These are phyloP conservation scores for Potentilla sterilis DNA, from an alignment of 306 rosid genomes.

Conservation along the genomic window DNA sequence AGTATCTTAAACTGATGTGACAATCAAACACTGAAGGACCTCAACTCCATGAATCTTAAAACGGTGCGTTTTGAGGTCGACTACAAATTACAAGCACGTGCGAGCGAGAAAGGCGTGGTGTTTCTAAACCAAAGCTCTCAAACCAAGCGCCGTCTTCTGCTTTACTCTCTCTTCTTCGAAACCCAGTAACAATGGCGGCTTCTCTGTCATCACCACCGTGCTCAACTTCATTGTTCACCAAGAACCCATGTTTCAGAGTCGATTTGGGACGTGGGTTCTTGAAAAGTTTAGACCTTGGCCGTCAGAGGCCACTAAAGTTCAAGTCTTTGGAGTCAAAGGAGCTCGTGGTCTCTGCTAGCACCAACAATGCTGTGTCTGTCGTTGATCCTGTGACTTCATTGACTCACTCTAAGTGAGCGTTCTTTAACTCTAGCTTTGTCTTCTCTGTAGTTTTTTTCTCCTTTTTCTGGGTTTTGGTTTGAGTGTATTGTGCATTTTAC, in stretches of 20 bases:
- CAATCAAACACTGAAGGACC: not conserved
- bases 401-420: conserved; percentile 31
- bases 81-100: not conserved
- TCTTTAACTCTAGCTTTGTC: not conserved
- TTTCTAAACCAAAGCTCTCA: not conserved
- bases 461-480: conserved; percentile 9
- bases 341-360: conserved; percentile 28
- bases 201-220: conserved; percentile 24
- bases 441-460: not conserved
- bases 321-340: conserved; percentile 21
- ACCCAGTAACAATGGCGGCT: conserved; percentile 22
- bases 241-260: conserved; percentile 8
- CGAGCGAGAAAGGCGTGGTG: not conserved
- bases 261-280: conserved; percentile 23
- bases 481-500: not conserved
- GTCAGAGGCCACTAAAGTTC: conserved; percentile 16
- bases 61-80: not conserved
- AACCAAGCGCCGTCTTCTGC: not conserved
- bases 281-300: conserved; percentile 21
- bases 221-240: conserved; percentile 12
- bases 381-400: conserved; percentile 25
- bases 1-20: no score
- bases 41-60: not conserved
- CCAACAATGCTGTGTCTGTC: conserved; percentile 30
- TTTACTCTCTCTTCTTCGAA: not conserved